Percentiles rank a stretch among this genome's conserved stretches.
Evolutionary conservation across 2,329 filamentous ascomycete genomes (phyloP).

Genomic region (Chaetomium globosum): DNA sequence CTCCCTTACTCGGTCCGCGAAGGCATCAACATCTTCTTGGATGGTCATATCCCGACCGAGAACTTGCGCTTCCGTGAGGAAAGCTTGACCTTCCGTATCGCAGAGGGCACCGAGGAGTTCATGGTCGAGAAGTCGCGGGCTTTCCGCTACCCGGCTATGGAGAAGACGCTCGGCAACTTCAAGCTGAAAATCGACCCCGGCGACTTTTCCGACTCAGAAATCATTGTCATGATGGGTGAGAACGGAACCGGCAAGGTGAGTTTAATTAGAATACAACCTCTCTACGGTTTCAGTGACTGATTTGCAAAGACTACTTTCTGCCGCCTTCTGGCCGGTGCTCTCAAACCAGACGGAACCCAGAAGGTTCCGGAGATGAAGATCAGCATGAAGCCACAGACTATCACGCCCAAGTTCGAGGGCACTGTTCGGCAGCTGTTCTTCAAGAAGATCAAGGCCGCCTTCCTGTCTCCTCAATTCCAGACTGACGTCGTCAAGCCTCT

Average conservation of each 20-base stretch:
- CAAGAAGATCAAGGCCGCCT: conserved; percentile 98
- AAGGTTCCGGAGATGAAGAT: conserved; percentile 93
- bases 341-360: conserved; percentile 81
- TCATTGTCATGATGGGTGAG: conserved; percentile 99
- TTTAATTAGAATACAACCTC: conserved; percentile 21
- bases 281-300: not conserved
- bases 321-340: conserved; percentile 87
- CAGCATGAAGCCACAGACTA: conserved; percentile 99
- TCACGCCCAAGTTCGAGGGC: conserved; percentile 96
- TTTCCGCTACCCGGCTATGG: conserved; percentile 86
- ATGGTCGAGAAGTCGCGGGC: conserved; percentile 79
- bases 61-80: conserved; percentile 98
- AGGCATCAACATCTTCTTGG: conserved; percentile 97
- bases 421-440: conserved; percentile 98
- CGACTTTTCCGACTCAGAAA: conserved; percentile 95
- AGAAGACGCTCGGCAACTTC: conserved; percentile 90
- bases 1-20: conserved; percentile 94
- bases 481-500: conserved; percentile 99
- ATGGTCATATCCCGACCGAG: conserved; percentile 96
- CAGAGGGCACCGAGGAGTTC: conserved; percentile 87
- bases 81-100: conserved; percentile 91
- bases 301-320: conserved; percentile 84
- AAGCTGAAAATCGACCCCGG: conserved; percentile 79
- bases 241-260: conserved; percentile 78
- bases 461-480: conserved; percentile 97